A percentile compares a stretch with the other conserved stretches of the same genome.
Conservation (phyloP, 371 early-diverging fungal species). For the Encephalitozoon romaleae region DNA sequence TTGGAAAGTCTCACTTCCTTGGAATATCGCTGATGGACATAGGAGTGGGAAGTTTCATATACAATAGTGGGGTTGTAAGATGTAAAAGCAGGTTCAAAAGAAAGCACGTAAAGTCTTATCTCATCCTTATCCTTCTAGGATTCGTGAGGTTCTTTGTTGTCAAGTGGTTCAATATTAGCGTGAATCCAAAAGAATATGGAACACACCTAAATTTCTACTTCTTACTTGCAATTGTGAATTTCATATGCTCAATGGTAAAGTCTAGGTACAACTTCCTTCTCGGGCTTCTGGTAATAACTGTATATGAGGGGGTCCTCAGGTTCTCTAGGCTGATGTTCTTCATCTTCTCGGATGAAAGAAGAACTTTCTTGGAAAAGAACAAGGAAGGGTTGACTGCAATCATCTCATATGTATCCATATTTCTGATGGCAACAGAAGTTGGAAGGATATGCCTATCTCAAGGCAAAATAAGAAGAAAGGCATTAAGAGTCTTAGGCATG, state of each 20-base stretch:
- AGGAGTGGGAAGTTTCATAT: conserved; percentile 57
- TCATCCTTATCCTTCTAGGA: conserved; percentile 46
- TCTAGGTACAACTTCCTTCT: neutral
- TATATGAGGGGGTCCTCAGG: conserved; percentile 22
- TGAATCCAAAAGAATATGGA: conserved; percentile 58
- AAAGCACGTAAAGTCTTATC: conserved; percentile 9
- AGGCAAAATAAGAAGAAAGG: neutral
- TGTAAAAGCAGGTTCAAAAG: neutral
- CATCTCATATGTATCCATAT: conserved; percentile 46
- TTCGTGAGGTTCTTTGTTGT: conserved; percentile 41
- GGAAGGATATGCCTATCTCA: conserved; percentile 36
- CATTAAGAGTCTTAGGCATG: neutral
- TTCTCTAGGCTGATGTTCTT: neutral
- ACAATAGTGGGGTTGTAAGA: conserved; percentile 46
- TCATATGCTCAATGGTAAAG: conserved; percentile 20
- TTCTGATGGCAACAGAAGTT: conserved; percentile 44
- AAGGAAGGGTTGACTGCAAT: conserved; percentile 54
- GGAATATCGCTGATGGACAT: conserved; percentile 59
- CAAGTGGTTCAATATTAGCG: conserved; percentile 41
- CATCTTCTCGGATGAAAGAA: conserved; percentile 20
- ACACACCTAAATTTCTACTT: conserved; percentile 59
- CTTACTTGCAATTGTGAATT: conserved; percentile 40
- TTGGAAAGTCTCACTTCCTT: conserved; percentile 47
- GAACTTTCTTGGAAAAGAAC: conserved; percentile 40
- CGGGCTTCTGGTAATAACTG: neutral